phyloP scores from a whole-genome alignment of 2,329 filamentous ascomycete genomes.

The Hymenoscyphus albidus region DNA sequence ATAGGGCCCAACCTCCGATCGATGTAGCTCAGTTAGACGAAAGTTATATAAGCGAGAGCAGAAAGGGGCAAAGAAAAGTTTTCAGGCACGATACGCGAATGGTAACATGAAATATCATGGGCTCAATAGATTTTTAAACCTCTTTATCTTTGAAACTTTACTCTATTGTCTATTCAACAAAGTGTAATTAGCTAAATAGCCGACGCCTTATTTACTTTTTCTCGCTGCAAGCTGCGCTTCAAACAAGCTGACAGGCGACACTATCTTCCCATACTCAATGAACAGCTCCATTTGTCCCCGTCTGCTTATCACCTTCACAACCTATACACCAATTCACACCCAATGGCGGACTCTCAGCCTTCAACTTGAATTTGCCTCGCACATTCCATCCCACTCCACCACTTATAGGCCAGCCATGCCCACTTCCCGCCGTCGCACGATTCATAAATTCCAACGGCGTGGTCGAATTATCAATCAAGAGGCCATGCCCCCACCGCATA shows the following conservation, averaged over 20 bases:
- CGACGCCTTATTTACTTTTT: background rate
- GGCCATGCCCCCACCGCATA: background rate
- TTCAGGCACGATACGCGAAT: too few species aligned
- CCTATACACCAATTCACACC: background rate
- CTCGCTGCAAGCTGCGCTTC: background rate
- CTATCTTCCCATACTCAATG: background rate
- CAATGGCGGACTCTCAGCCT: background rate
- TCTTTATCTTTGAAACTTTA: too few species aligned
- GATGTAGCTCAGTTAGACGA: too few species aligned
- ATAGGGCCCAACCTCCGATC: too few species aligned
- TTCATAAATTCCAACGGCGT: background rate
- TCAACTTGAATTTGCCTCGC: background rate
- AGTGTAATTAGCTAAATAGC: too few species aligned
- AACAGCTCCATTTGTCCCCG: background rate
- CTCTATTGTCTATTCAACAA: too few species aligned
- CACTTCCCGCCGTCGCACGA: background rate
- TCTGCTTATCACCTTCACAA: background rate
- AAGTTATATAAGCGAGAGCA: too few species aligned
- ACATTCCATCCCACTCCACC: background rate
- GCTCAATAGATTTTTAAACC: too few species aligned
- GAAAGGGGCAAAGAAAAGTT: too few species aligned
- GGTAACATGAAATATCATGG: too few species aligned
- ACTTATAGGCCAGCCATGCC: background rate
- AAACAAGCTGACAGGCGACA: background rate
- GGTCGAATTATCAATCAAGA: background rate